Conservation (phyloP, 2,329 filamentous ascomycete genomes). For the Beauveria australis region DNA sequence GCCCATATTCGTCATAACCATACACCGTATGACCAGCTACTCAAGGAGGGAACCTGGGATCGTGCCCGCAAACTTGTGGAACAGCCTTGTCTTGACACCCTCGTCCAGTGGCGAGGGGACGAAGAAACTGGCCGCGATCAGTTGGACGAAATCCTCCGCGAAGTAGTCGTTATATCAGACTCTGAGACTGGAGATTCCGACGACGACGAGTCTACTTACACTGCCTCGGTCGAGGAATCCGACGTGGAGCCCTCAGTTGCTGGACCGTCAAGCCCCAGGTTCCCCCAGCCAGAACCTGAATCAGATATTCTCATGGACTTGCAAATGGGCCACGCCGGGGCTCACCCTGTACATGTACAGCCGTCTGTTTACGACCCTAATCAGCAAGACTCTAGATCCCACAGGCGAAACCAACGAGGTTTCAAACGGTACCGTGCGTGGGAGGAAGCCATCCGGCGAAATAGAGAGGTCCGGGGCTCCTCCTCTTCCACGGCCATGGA, state of each 20-base stretch:
- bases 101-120: slow-evolving; percentile 65
- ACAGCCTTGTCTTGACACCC: slow-evolving; percentile 51
- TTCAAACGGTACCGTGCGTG: slow-evolving; percentile 41
- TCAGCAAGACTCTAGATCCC: not conserved
- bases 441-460: slow-evolving; percentile 30
- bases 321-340: not conserved
- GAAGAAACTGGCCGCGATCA: slow-evolving; percentile 61
- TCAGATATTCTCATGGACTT: not conserved
- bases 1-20: slow-evolving; percentile 61
- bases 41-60: slow-evolving; percentile 49
- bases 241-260: not conserved
- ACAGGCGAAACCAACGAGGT: slow-evolving; percentile 29
- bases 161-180: slow-evolving; percentile 60
- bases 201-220: slow-evolving; percentile 26
- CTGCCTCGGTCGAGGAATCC: slow-evolving; percentile 20
- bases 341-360: not conserved
- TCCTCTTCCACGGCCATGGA: slow-evolving; percentile 2
- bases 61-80: slow-evolving; percentile 56
- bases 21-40: slow-evolving; percentile 55
- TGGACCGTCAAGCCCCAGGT: not conserved
- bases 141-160: slow-evolving; percentile 57
- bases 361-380: not conserved
- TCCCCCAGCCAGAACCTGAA: not conserved
- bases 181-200: slow-evolving; percentile 40
- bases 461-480: slow-evolving; percentile 9